These are phyloP conservation scores for Dichomitus squalens DNA, from an alignment of 1,284 basidiomycete species.

Conservation along the genomic window DNA sequence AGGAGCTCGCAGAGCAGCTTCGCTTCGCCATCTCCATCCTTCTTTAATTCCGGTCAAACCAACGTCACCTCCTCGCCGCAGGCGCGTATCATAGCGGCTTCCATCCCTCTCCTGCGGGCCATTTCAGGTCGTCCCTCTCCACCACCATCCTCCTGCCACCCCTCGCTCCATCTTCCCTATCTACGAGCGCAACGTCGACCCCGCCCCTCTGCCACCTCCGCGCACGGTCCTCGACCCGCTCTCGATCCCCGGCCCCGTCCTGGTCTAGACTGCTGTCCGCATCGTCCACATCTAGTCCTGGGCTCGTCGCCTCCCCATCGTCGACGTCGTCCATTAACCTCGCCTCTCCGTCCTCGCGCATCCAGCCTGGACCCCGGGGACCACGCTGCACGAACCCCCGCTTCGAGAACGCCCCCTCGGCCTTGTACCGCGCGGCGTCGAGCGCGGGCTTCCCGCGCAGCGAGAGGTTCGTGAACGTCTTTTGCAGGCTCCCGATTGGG, in stretches of 20 bases:
- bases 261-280: conserved; percentile 24
- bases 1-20: too few relatives aligned
- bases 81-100: conserved; percentile 44
- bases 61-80: too few relatives aligned
- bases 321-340: conserved; percentile 29
- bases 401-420: conserved; percentile 63
- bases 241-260: conserved; percentile 9
- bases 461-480: conserved; percentile 49
- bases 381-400: conserved; percentile 53
- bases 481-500: conserved; percentile 44
- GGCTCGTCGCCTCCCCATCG: conserved; percentile 11
- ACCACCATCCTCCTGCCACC: conserved; percentile 23
- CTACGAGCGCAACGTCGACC: conserved; percentile 31
- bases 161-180: conserved; percentile 22
- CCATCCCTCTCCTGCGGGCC: conserved; percentile 65
- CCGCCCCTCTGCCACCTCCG: conserved; percentile 35
- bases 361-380: conserved; percentile 30
- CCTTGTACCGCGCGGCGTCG: conserved; percentile 63
- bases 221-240: conserved; percentile 27
- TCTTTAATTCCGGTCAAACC: too few relatives aligned
- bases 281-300: conserved; percentile 3
- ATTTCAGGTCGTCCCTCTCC: conserved; percentile 60
- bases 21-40: not conserved
- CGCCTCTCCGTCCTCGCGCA: conserved; percentile 32
- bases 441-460: conserved; percentile 49